Percentiles rank a stretch among this genome's conserved stretches.
These are phyloP conservation scores for Carex kokanica DNA, from an alignment of 176 grass and related monocot genomes.

Conservation along the genomic window DNA sequence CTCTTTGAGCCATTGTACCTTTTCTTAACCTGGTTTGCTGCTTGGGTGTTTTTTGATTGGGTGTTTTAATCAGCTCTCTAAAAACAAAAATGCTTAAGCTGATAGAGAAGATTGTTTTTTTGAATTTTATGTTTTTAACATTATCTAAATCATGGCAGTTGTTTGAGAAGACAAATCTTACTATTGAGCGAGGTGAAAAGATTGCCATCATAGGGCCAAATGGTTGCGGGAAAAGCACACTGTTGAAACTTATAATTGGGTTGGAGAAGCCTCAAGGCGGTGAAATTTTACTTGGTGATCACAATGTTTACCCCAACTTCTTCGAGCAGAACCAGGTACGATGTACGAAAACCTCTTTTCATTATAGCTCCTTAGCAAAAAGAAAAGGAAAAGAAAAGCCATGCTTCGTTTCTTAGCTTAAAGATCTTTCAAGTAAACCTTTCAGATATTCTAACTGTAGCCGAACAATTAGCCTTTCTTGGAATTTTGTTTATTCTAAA, in stretches of 20 bases:
- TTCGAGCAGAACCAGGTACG: constrained; percentile 98
- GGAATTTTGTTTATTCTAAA: background rate
- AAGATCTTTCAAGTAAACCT: background rate
- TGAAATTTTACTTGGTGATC: constrained; percentile 80
- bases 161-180: constrained; percentile 88
- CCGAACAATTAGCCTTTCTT: background rate
- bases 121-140: background rate
- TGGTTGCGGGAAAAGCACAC: constrained; percentile 89
- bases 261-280: constrained; percentile 79
- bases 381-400: background rate
- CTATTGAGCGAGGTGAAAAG: constrained; percentile 89
- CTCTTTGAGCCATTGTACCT: background rate
- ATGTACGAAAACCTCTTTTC: constrained; percentile 23
- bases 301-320: constrained; percentile 95
- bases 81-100: background rate
- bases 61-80: background rate
- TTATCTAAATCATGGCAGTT: constrained; percentile 37
- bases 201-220: constrained; percentile 97
- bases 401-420: background rate
- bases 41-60: background rate
- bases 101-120: background rate
- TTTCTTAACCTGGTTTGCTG: background rate
- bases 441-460: background rate
- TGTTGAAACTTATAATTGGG: constrained; percentile 81
- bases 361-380: background rate